phyloP scores from a whole-genome alignment of 345 rosid genomes.

The Euclidium syriacum region DNA sequence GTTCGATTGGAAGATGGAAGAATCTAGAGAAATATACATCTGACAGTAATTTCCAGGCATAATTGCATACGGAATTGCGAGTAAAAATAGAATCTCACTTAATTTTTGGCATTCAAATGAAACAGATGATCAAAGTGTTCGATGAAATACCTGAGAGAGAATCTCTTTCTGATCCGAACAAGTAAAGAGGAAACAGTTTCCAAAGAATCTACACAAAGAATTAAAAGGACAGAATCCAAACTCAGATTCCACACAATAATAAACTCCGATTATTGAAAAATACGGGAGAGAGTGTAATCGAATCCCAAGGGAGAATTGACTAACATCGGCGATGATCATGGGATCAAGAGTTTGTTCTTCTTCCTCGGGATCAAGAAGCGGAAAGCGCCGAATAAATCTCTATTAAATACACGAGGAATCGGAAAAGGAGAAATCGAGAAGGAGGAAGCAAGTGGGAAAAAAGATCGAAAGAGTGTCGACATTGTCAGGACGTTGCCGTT shows the following conservation, averaged over 20 bases:
- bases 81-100: neutral
- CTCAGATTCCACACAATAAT: neutral
- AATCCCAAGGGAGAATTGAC: neutral
- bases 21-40: neutral
- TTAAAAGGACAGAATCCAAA: neutral
- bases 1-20: neutral
- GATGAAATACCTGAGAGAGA: slow-evolving; percentile 40
- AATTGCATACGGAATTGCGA: neutral
- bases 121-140: neutral
- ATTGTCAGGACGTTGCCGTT: slow-evolving; percentile 9
- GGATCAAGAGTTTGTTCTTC: neutral
- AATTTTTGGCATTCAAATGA: neutral
- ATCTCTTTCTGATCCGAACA: slow-evolving; percentile 31
- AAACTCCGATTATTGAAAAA: neutral
- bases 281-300: neutral
- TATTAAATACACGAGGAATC: neutral
- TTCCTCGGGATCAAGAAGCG: slow-evolving; percentile 16
- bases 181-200: slow-evolving; percentile 31
- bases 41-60: neutral
- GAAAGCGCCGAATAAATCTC: neutral
- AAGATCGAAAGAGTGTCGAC: slow-evolving; percentile 33
- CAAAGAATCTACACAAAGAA: slow-evolving; percentile 31
- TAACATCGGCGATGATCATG: slow-evolving; percentile 28
- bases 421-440: neutral
- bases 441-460: neutral